These are phyloP conservation scores for Colletotrichum cereale DNA, from an alignment of 2,329 filamentous ascomycete species.

Conservation along the genomic window DNA sequence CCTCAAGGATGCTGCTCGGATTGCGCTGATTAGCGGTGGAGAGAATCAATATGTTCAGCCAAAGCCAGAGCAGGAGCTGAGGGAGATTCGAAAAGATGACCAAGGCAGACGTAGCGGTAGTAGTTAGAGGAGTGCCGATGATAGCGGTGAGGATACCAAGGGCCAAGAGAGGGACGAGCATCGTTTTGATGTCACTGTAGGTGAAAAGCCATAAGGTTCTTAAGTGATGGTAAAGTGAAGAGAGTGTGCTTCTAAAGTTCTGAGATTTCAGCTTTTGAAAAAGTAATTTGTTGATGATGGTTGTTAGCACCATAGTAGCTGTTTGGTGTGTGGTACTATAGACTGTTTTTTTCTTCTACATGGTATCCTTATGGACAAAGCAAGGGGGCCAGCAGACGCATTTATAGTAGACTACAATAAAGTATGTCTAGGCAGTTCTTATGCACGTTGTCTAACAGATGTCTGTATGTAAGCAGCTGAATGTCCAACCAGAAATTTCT, in stretches of 20 bases:
- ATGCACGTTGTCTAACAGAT: too few relatives aligned
- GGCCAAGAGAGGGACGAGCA: not conserved
- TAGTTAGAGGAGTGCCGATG: not conserved
- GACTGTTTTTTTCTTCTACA: not conserved
- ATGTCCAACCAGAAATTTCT: too few relatives aligned
- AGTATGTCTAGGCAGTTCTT: not conserved
- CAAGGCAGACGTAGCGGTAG: not conserved
- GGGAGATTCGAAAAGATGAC: not conserved
- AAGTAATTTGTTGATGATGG: not conserved
- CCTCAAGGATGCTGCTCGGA: slow-evolving; percentile 50
- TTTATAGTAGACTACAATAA: not conserved
- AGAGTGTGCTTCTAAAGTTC: not conserved
- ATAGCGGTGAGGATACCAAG: not conserved
- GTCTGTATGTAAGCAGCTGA: not conserved
- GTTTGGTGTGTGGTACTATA: not conserved
- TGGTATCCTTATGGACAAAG: not conserved
- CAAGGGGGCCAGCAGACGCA: not conserved
- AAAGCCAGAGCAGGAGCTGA: not conserved
- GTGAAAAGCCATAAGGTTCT: not conserved
- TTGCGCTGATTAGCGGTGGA: slow-evolving; percentile 53
- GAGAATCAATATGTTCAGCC: not conserved
- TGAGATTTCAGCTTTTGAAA: not conserved
- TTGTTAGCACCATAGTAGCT: not conserved
- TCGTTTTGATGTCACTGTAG: not conserved
- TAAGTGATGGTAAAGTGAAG: not conserved